Conservation (phyloP, 805 yeast species). For the Cyberlindnera mycetangii region DNA sequence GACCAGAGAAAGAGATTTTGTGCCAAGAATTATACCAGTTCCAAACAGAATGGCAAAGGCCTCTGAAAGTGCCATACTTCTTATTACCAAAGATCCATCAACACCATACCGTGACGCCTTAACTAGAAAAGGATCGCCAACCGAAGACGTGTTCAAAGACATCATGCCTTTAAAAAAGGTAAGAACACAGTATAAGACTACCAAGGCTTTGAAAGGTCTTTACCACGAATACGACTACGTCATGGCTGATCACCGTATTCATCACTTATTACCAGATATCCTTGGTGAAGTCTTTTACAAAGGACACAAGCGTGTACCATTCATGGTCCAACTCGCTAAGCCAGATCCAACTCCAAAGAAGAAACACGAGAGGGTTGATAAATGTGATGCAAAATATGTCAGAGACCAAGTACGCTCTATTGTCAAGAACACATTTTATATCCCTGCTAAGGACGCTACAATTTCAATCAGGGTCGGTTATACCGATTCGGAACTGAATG, state of each 20-base stretch:
- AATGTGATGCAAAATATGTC: slow-evolving; percentile 65
- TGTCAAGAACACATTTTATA: slow-evolving; percentile 57
- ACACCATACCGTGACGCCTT: slow-evolving; percentile 50
- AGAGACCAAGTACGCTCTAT: slow-evolving; percentile 63
- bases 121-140: slow-evolving; percentile 27
- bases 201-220: slow-evolving; percentile 43
- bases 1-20: slow-evolving; percentile 42
- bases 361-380: slow-evolving; percentile 47
- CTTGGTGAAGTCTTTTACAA: slow-evolving; percentile 61
- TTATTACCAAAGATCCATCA: slow-evolving; percentile 75
- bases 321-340: slow-evolving; percentile 55
- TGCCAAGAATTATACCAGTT: slow-evolving; percentile 60
- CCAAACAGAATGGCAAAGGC: slow-evolving; percentile 48
- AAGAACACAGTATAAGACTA: slow-evolving; percentile 46
- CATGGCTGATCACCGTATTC: slow-evolving; percentile 67
- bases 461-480: slow-evolving; percentile 60
- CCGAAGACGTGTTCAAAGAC: slow-evolving; percentile 20
- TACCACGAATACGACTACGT: slow-evolving; percentile 64
- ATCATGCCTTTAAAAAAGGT: slow-evolving; percentile 39
- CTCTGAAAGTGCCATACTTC: slow-evolving; percentile 48
- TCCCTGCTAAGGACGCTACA: slow-evolving; percentile 62
- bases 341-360: slow-evolving; percentile 26
- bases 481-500: slow-evolving; percentile 39
- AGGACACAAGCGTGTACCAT: slow-evolving; percentile 65
- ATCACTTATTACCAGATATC: slow-evolving; percentile 53